Conservation (phyloP, 140 eudicot species). For the Cichorium intybus region DNA sequence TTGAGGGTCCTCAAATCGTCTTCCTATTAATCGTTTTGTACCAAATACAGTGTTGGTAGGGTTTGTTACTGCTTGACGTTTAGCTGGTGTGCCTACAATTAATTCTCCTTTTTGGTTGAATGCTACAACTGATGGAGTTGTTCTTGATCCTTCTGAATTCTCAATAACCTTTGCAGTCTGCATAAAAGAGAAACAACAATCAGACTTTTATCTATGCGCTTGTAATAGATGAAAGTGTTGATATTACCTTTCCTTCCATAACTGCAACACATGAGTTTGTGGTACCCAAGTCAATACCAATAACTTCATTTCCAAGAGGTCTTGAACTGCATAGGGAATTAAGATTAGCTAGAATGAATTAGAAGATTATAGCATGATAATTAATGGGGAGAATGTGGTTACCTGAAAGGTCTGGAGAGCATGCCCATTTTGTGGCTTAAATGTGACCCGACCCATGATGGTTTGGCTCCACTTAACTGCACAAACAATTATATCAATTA, state of each 20-base stretch:
- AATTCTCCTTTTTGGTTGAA: conserved; percentile 75
- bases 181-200: conserved; percentile 12
- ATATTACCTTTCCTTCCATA: conserved; percentile 75
- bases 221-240: background rate
- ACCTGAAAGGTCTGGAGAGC: conserved; percentile 61
- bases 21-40: conserved; percentile 75
- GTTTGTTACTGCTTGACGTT: conserved; percentile 85
- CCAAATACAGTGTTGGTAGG: conserved; percentile 78
- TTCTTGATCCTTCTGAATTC: conserved; percentile 80
- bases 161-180: conserved; percentile 77
- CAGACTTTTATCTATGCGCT: background rate
- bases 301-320: conserved; percentile 64
- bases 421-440: conserved; percentile 42
- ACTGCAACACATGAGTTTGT: conserved; percentile 81
- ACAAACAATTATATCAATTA: background rate
- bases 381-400: background rate
- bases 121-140: conserved; percentile 88
- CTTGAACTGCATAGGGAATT: conserved; percentile 33
- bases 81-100: conserved; percentile 88
- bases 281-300: conserved; percentile 81
- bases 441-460: conserved; percentile 39
- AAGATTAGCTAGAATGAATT: background rate
- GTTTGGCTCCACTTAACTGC: conserved; percentile 59
- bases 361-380: background rate
- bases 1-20: conserved; percentile 70